Percentiles rank a stretch among this genome's conserved stretches.
Evolutionary conservation across 495 filamentous ascomycete genomes (phyloP).

Genomic region (Lophiotrema nucula): DNA sequence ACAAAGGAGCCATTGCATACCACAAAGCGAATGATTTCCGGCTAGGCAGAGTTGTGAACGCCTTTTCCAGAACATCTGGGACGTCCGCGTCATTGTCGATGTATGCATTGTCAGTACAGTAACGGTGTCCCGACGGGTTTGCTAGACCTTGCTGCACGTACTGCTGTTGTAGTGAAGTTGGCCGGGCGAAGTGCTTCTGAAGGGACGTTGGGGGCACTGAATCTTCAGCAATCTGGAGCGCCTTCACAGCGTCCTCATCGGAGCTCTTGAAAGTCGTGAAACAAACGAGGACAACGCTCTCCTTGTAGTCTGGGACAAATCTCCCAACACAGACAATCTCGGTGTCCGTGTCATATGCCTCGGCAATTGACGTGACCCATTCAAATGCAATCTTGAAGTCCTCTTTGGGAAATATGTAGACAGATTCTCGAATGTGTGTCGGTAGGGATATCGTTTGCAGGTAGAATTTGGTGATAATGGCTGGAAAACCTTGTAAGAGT

Average conservation of each 20-base stretch:
- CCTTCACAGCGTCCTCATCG: slow-evolving; percentile 37
- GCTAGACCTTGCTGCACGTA: slow-evolving; percentile 44
- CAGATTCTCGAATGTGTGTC: neutral
- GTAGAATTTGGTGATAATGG: slow-evolving; percentile 50
- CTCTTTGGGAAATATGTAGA: neutral
- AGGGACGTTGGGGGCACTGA: slow-evolving; percentile 14
- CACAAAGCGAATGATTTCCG: too few relatives aligned
- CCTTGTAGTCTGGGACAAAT: slow-evolving; percentile 42
- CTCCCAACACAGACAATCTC: slow-evolving; percentile 14
- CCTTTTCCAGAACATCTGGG: too few relatives aligned
- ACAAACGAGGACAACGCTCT: slow-evolving; percentile 42
- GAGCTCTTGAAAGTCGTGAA: slow-evolving; percentile 47
- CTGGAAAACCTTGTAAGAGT: slow-evolving; percentile 50
- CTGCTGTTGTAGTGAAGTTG: slow-evolving; percentile 35
- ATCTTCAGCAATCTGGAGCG: slow-evolving; percentile 42
- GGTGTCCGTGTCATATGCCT: neutral
- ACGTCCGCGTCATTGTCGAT: too few relatives aligned
- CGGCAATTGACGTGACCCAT: neutral
- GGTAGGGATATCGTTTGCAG: slow-evolving; percentile 38
- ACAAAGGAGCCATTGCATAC: slow-evolving; percentile 53
- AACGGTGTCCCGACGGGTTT: too few relatives aligned
- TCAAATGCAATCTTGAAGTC: neutral
- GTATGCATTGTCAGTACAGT: too few relatives aligned
- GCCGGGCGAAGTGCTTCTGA: neutral
- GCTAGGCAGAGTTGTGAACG: too few relatives aligned